Evolutionary conservation across 2,329 filamentous ascomycete genomes (phyloP).

Genomic region (Xylaria sp.): DNA sequence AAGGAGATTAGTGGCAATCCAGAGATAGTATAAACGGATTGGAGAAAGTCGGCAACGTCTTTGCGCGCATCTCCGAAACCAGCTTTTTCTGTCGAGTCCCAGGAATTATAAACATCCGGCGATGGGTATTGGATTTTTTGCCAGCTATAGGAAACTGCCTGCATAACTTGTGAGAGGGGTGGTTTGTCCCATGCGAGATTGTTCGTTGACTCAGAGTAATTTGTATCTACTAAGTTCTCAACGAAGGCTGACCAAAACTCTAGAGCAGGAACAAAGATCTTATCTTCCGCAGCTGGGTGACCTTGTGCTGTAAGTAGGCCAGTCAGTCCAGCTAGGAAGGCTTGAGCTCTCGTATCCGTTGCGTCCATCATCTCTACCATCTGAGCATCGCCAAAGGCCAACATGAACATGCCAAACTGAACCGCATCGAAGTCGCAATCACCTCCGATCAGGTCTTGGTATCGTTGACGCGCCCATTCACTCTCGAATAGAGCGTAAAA

Average conservation of each 20-base stretch:
- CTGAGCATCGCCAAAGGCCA: constrained; percentile 76
- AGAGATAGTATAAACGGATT: constrained; percentile 74
- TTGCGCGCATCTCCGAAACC: constrained; percentile 78
- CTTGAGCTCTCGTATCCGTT: constrained; percentile 61
- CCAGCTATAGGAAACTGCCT: constrained; percentile 74
- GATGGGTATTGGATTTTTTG: constrained; percentile 76
- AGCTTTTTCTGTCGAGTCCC: constrained; percentile 76
- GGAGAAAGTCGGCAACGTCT: constrained; percentile 82
- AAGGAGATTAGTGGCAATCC: constrained; percentile 66
- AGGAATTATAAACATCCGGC: constrained; percentile 65
- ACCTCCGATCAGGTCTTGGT: constrained; percentile 65
- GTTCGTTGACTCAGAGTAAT: constrained; percentile 62
- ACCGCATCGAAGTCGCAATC: constrained; percentile 72
- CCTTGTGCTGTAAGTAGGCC: constrained; percentile 74
- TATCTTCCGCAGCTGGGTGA: constrained; percentile 76
- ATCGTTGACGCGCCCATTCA: constrained; percentile 67
- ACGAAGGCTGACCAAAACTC: constrained; percentile 86
- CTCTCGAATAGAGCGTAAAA: constrained; percentile 70
- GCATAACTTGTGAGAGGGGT: constrained; percentile 69
- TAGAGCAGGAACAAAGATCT: constrained; percentile 76
- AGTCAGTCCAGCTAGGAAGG: constrained; percentile 68
- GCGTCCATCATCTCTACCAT: constrained; percentile 68
- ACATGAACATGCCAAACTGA: constrained; percentile 73
- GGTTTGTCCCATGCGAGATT: constrained; percentile 66
- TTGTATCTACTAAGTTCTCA: constrained; percentile 71